Base-by-base conservation (phyloP, 257 asterid species). In the Solanum habrochaites region DNA sequence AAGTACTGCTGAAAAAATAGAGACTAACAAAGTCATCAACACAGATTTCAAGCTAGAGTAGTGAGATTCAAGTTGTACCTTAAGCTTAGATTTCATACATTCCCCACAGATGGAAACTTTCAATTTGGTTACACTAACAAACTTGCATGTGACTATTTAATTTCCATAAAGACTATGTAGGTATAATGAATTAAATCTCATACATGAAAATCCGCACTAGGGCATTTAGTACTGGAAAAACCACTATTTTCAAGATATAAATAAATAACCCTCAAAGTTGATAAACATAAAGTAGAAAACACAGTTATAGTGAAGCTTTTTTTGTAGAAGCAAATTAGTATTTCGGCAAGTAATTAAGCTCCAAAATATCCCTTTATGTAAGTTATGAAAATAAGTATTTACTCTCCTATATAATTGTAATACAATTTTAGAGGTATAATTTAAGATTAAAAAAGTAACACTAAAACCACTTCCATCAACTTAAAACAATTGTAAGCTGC, bases 31-130 rank as follows among this genome's bases (percentile, higher is more conserved):
- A 42, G 23, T 25, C 14, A 64, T 42, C 3, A 39, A 74, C 32
- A 39, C 32, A 73, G 16, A 23, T 11, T 56, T 37, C 49, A 73
- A 73, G 52, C 56, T 3, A 27, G 15, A 43, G 49, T 69, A 69
- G 27, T 8, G 67, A 85, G 60, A 85, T 85, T 67, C 47, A 43
- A 23, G 60, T 47, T 45, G 82, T 91, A 97, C 99, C 98, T 89
- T 91, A 60, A 94, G 90, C 90, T 89, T 93, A 71, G 98, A 93
- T 90, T 92, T 97, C 99, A 94, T 93, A 85, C 88, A 95, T 88
- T 97, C 98, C 88, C 99, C 99, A 47, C 98, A 97, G 88, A 97
- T 97, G 83, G 99, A 98, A 88, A 93, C 96, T 91, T 89, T 94
- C 99, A 98, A 97, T 90, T 88, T 92, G 23, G 96, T 94, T 86